These are phyloP conservation scores for Penicillium sp. DNA, from an alignment of 2,329 filamentous ascomycete species.

Conservation along the genomic window DNA sequence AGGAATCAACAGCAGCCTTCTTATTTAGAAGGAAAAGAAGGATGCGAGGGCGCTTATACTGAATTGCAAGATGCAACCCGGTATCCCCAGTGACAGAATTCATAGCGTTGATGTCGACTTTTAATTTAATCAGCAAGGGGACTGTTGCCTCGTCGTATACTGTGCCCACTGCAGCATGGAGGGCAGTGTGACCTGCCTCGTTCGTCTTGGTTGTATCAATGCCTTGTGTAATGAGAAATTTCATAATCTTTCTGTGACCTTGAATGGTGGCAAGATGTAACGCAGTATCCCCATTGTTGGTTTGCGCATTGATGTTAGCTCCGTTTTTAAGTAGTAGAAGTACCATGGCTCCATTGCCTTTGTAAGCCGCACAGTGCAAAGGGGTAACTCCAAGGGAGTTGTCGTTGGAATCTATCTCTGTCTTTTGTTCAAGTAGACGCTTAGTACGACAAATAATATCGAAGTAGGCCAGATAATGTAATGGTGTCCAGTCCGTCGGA, in stretches of 20 bases:
- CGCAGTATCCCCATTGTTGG: constrained; percentile 26
- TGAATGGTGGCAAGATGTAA: constrained; percentile 26
- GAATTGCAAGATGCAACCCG: constrained; percentile 26
- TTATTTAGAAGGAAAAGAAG: constrained; percentile 27
- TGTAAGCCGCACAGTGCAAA: constrained; percentile 27
- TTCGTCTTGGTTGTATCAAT: constrained; percentile 19
- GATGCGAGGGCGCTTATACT: constrained; percentile 23
- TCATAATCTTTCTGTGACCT: constrained; percentile 27
- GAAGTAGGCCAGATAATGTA: constrained; percentile 28
- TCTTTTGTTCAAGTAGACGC: constrained; percentile 24
- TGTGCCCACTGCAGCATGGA: constrained; percentile 28
- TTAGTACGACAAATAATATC: constrained; percentile 23
- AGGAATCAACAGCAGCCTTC: constrained; percentile 22
- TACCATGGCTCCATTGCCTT: constrained; percentile 29
- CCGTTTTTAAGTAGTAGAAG: constrained; percentile 25
- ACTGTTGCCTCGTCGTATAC: constrained; percentile 26
- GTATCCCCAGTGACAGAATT: constrained; percentile 25
- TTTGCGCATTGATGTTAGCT: constrained; percentile 24
- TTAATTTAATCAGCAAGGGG: constrained; percentile 26
- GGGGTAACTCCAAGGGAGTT: constrained; percentile 24
- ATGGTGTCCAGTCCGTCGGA: constrained; percentile 24
- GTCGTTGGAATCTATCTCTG: constrained; percentile 21
- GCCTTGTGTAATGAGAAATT: constrained; percentile 18
- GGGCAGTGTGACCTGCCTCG: constrained; percentile 18
- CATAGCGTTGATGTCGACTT: constrained; percentile 22